Base-by-base conservation (phyloP, 2,329 filamentous ascomycete genomes). In the Metarhizium robertsii region DNA sequence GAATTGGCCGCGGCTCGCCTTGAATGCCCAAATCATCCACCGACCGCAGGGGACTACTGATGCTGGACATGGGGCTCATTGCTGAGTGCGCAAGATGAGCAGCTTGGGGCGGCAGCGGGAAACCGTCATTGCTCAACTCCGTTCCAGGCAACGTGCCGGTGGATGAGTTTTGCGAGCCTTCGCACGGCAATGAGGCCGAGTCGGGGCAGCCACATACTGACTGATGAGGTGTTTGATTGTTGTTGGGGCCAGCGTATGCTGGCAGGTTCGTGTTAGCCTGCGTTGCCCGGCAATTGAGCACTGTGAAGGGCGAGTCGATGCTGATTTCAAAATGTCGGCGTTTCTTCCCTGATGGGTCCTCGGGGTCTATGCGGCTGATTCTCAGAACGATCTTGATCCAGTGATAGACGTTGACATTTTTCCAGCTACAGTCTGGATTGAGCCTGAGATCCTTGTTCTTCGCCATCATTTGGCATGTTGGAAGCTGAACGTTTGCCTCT, bases 341-440 rank as follows among this genome's bases (percentile, higher is more conserved):
- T 66, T 92, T 92, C 59, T 75, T 79, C 40, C 79, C 79, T 1
- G 76, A 77, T 0, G 90, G 85, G 64, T 95, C 88, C 11, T 86
- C 83, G 43, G 85, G 81, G 63, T 96, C 92, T 14, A 87, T 76
- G 63, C 90, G 90, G 34, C 91, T 96, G 50, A 96, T 85, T 53
- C 92, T 87, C 84, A 96, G 89, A 58, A 96, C 90, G 65, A 96
- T 90, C 89, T 96, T 96, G 70, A 96, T 95, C 91, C 91, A 96
- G 68, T 96, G 92, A 67, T 90, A 90, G 54, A 96, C 91, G 64
- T 94, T 90, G 53, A 95, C 92, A 60, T 95, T 95, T 66, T 90
- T 88, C 78, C 92, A 96, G 56, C 90, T 95, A 54, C 90, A 95
- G 67, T 96, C 91, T 53, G 92, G 92, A 67, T 96, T 87, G 57